phyloP scores from a whole-genome alignment of 768 basidiomycete genomes.

The Russula dissimulans region DNA sequence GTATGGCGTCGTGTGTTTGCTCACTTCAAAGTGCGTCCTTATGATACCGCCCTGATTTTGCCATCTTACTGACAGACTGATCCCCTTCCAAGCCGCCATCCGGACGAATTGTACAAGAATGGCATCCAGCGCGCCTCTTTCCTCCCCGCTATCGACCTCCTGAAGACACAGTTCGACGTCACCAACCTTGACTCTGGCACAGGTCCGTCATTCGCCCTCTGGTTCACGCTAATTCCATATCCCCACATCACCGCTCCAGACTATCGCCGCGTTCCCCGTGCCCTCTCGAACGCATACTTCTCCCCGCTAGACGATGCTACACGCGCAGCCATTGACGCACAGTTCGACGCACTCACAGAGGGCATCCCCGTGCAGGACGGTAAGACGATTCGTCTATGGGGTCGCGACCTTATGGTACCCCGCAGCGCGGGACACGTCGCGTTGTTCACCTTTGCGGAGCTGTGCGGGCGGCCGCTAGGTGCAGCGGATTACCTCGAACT shows the following conservation, averaged over 20 bases:
- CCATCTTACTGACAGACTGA: not conserved
- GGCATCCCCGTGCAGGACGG: constrained; percentile 48
- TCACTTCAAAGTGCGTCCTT: constrained; percentile 89
- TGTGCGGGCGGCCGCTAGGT: constrained; percentile 84
- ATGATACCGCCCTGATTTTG: not conserved
- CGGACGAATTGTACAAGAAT: constrained; percentile 96
- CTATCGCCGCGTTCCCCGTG: constrained; percentile 88
- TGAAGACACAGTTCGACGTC: constrained; percentile 80
- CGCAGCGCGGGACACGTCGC: constrained; percentile 75
- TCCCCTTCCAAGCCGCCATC: constrained; percentile 64
- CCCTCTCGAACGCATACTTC: constrained; percentile 91
- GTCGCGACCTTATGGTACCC: constrained; percentile 69
- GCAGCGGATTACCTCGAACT: constrained; percentile 96
- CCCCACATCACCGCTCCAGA: constrained; percentile 37
- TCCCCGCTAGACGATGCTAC: constrained; percentile 65
- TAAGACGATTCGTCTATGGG: constrained; percentile 79
- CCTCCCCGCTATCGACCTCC: constrained; percentile 86
- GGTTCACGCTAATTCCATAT: not conserved
- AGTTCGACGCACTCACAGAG: constrained; percentile 67
- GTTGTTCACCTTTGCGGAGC: constrained; percentile 73
- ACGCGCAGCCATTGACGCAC: constrained; percentile 62
- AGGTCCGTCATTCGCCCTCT: constrained; percentile 36
- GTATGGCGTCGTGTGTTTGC: constrained; percentile 86
- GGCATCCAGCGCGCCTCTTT: constrained; percentile 95
- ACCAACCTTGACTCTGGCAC: constrained; percentile 94